Base-by-base conservation (phyloP, 2,329 filamentous ascomycete genomes). In the Exophiala oligosperma region DNA sequence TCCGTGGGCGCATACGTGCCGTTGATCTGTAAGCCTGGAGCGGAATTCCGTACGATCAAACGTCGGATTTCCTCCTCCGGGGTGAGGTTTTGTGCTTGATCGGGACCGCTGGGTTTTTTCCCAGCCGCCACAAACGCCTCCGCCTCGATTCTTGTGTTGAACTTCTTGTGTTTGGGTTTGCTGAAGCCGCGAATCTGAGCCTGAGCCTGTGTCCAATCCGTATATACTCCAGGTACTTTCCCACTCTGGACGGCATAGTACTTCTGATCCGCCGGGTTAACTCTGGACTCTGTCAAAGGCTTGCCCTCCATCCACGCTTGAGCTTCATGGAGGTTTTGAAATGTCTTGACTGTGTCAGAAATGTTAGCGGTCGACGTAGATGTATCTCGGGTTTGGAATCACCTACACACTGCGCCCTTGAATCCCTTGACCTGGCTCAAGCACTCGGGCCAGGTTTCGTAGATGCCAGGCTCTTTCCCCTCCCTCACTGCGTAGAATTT, bases 121-220 rank as follows among this genome's bases (percentile, higher is more conserved):
- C 71, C 75, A 46, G 70, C 72, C 38, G 74, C 77, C 50, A 96
- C 89, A 70, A 90, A 97, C 21, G 84, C 84, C 68, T 93, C 85
- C 0, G 93, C 93, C 72, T 95, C 91, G 57, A 79, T 80, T 26
- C 81, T 79, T 1, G 84, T 88, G 3, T 76, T 73, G 64, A 92
- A 92, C 61, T 83, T 88, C 72, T 87, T 89, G 72, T 89, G 84
- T 59, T 81, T 84, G 3, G 84, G 83, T 4, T 85, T 86, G 66
- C 87, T 87, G 69, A 86, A 87, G 2, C 88, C 90, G 32, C 80
- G 84, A 61, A 94, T 90, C 63, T 93, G 89, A 63, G 85, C 79
- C 60, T 88, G 80, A 9, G 89, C 90, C 43, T 86, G 83, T 11
- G 81, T 73, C 91, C 92, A 88, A 54, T 82, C 81, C 3, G 79